Evolutionary conservation across 805 yeast genomes (phyloP), one percentile per base, ranked within the genome.

Genomic region (Starmerella scarabaei): DNA sequence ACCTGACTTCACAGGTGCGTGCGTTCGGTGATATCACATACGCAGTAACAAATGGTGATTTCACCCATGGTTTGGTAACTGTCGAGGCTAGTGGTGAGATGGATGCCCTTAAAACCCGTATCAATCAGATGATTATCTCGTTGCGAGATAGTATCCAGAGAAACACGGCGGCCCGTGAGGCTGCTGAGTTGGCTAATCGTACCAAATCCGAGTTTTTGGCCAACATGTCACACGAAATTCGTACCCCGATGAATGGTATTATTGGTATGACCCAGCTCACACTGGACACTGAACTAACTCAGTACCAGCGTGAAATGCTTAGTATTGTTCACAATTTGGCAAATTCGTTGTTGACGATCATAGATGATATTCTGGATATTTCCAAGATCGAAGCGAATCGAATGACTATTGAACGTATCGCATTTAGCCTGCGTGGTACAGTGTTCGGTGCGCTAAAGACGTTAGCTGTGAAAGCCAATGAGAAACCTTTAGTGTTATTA

Each of bases 1-100:
- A 83, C 58, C 71, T 83, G 57, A 83, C 94, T 0, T 78, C 93
- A 1, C 94, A 83, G 63, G 94, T 83, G 54, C 72, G 94, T 61
- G 94, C 93, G 0, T 83, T 83, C 64, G 93, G 93, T 29, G 93
- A 83, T 57, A 83, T 83, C 53, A 83, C 94, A 0, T 93, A 91
- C 20, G 91, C 94, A 21, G 94, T 93, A 12, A 82, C 94, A 2
- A 93, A 83, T 61, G 93, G 94, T 56, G 94, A 83, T 58, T 83
- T 83, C 60, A 83, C 94, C 0, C 69, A 88, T 48, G 51, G 51
- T 4, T 80, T 83, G 53, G 84, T 83, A 48, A 83, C 94, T 0
- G 94, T 83, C 44, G 94, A 83, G 56, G 94, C 94, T 0, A 69
- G 77, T 30, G 94, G 94, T 60, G 94, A 83, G 64, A 83, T 83